Evolutionary conservation across 139 green algal genomes (phyloP), one percentile per base, ranked within the genome.

Genomic region (Volvox africanus): DNA sequence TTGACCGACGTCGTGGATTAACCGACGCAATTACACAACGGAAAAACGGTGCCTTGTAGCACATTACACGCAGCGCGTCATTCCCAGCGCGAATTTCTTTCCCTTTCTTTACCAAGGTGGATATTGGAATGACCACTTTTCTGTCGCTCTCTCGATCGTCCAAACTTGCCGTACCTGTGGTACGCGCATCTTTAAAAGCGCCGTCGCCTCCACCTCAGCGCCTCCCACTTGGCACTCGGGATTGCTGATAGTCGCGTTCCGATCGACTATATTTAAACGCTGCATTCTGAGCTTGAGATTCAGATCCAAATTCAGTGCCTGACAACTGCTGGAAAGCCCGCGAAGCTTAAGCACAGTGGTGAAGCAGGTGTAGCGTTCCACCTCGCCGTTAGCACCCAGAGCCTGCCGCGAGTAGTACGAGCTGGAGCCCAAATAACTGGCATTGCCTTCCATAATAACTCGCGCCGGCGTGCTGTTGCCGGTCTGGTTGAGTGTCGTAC

Each of bases 281-380:
- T 17, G 24, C n/a, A 89, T 32, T 13, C 35, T 24, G 0, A 89
- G 35, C 13, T 68, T 67, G 36, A 89, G 36, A 22, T 24, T 1
- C 22, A 89, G 68, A 61, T 14, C 26, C 83, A 89, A 35, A 44
- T 68, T 37, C 36, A 89, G 26, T 2, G 67, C 67, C 33, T 80
- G 67, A 24, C 83, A 89, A 14, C 18, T 61, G 67, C 83, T 89
- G 18, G 83, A n/a, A 17, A 89, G 67, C 1, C 83, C 83, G 16
- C 26, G 67, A 67, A 89, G 83, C 67, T 14, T 26, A 22, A 89
- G 2, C 67, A 28, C 67, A 0, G 83, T 14, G 67, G 16, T 89
- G 83, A 50, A 89, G 68, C 83, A 89, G 67, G 32, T 62, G 83
- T 89, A 89, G 26, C 83, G 35, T 35, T 89, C 82, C 65, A 73